Base-by-base conservation (phyloP, 2,329 filamentous ascomycete species). In the Fusarium newnesense region DNA sequence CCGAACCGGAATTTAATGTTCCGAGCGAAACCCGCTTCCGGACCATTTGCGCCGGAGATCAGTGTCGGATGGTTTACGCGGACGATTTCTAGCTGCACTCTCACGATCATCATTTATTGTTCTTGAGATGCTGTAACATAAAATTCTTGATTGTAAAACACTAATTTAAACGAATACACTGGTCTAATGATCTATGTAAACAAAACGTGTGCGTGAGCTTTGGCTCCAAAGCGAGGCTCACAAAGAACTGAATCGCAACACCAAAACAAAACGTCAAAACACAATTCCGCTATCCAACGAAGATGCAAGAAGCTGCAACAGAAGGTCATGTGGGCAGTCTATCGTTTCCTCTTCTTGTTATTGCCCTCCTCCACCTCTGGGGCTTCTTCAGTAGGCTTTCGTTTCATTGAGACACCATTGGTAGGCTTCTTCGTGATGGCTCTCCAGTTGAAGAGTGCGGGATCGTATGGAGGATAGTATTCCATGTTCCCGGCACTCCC, bases 381-480 rank as follows among this genome's bases (percentile, higher is more conserved):
- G 9, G 50, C 34, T 39, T 16, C 10, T 28, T 6, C 4, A 18
- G 19, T 12, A 13, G 34, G 7, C 50, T 39, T 53, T 39, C 50
- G 7, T 21, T 53, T 53, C 34, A 7, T 53, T 6, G 34, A n/a
- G 50, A 53, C 24, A 53, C n/a, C 10, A 7, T 7, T 2, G 16
- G 32, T 13, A 15, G 18, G 18, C 18, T 28, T 39, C 24, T 28
- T 4, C 13, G 15, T 24, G 34, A 18, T 7, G 1, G 11, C 10
- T 16, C 9, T 66, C 60, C 70, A 73, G 7, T 67, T 30, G 32
- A 67, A 73, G 9, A 36, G 24, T 4, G 56, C 40, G 10, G 70
- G 70, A 4, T 73, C 60, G 15, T 15, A 42, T 1, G 56, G 15
- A 12, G 70, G 70, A 16, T 30, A 26, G n/a, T 40, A 11, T 8